Conservation (phyloP, 441 rosid genomes). For the Codiaeum variegatum region DNA sequence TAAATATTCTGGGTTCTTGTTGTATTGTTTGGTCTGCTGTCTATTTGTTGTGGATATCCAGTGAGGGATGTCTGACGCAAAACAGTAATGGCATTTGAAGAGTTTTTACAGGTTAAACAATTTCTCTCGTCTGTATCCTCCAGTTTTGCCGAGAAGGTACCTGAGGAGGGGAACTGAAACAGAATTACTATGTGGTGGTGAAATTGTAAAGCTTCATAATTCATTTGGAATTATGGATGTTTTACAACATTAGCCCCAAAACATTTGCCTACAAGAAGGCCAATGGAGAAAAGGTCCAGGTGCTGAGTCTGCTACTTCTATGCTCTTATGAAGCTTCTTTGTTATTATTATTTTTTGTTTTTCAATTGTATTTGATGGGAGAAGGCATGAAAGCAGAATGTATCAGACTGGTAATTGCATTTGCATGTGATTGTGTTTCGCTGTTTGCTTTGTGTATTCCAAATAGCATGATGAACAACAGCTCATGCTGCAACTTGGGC, state of each 20-base stretch:
- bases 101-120: background rate
- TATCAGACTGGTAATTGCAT: background rate
- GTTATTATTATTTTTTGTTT: background rate
- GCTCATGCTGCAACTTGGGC: too few relatives aligned
- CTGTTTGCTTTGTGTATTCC: background rate
- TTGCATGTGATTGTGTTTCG: background rate
- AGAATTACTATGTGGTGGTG: background rate
- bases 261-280: background rate
- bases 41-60: constrained; percentile 8
- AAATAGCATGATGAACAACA: too few relatives aligned
- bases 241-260: background rate
- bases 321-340: background rate
- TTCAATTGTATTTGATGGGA: background rate
- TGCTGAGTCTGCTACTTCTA: background rate
- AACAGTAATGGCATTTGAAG: background rate
- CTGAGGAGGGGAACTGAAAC: background rate
- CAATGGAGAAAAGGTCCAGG: background rate
- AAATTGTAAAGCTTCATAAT: background rate
- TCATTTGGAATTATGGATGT: background rate
- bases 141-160: background rate
- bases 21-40: background rate
- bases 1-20: constrained; percentile 13
- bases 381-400: background rate
- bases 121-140: background rate
- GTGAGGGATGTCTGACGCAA: background rate